Conservation (phyloP, 805 yeast species). For the Hanseniaspora lindneri region DNA sequence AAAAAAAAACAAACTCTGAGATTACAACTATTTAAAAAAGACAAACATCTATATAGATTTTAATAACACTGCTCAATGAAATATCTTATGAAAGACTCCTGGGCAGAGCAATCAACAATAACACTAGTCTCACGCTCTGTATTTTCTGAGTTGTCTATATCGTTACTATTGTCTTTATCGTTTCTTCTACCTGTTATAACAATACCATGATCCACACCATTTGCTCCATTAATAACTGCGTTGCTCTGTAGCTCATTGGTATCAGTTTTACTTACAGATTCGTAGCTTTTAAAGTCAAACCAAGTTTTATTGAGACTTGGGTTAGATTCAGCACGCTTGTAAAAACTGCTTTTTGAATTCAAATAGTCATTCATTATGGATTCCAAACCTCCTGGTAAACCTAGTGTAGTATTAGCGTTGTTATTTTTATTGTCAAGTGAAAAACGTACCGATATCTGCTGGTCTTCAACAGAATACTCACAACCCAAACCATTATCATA, state of each 20-base stretch:
- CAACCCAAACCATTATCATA: neutral
- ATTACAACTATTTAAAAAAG: neutral
- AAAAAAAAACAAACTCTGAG: too few relatives aligned
- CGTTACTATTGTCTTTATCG: slow-evolving; percentile 7
- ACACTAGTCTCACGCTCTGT: neutral
- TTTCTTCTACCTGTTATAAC: slow-evolving; percentile 15
- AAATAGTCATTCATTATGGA: neutral
- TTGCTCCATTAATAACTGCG: neutral
- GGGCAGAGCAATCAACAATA: neutral
- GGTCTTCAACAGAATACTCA: neutral
- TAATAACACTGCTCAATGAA: neutral
- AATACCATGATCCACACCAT: slow-evolving; percentile 9
- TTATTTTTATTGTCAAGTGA: neutral
- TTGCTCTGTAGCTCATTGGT: neutral
- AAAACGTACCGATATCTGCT: neutral
- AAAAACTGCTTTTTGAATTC: neutral
- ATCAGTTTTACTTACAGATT: neutral
- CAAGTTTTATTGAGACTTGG: neutral
- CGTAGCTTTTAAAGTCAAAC: slow-evolving; percentile 6
- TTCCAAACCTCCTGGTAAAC: neutral
- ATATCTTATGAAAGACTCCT: neutral
- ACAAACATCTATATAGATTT: neutral
- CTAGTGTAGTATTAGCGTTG: neutral
- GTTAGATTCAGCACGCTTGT: neutral
- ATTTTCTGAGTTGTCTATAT: neutral